These are phyloP conservation scores for Casuarina glauca DNA, from an alignment of 306 rosid species.

Conservation along the genomic window DNA sequence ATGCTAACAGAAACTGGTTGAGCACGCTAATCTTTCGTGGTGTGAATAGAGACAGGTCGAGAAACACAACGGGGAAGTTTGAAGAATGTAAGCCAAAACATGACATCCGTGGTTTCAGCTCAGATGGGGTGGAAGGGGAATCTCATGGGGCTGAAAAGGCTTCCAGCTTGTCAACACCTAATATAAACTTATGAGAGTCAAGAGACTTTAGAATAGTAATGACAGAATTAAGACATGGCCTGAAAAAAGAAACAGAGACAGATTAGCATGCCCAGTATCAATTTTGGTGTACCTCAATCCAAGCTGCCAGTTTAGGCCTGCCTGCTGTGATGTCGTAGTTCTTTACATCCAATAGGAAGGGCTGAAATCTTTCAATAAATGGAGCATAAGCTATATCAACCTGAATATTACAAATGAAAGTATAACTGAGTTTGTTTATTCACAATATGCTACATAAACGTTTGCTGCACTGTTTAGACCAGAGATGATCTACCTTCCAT, in stretches of 20 bases:
- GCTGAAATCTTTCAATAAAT: slow-evolving; percentile 75
- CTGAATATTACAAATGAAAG: slow-evolving; percentile 39
- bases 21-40: neutral
- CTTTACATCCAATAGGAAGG: slow-evolving; percentile 55
- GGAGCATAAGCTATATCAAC: slow-evolving; percentile 91
- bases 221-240: neutral
- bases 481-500: neutral
- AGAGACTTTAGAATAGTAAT: neutral
- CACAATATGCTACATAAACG: neutral
- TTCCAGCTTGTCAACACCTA: neutral
- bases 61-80: too few relatives aligned
- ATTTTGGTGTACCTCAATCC: slow-evolving; percentile 56
- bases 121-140: neutral
- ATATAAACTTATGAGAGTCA: neutral
- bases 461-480: too few relatives aligned
- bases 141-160: too few relatives aligned
- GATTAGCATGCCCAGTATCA: neutral
- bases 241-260: neutral
- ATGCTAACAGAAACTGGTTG: neutral
- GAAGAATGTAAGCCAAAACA: too few relatives aligned
- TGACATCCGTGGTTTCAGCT: neutral
- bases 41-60: neutral
- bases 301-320: slow-evolving; percentile 66
- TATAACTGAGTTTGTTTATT: neutral
- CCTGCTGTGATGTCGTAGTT: slow-evolving; percentile 60